phyloP scores from a whole-genome alignment of 305 asterid species.

The Fraxinus xanthoxyloides region DNA sequence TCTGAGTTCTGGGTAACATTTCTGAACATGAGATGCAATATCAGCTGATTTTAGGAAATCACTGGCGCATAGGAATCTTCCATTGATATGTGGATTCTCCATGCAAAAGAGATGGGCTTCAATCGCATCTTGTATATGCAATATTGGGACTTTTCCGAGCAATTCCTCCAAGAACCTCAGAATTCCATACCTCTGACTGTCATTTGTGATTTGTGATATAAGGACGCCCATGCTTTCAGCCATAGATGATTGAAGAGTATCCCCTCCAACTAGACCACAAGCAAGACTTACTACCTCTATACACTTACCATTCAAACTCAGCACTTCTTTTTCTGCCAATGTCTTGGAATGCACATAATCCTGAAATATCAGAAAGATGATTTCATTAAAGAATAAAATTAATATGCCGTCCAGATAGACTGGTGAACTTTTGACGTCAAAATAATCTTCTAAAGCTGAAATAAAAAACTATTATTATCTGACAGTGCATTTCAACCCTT shows the following conservation, averaged over 20 bases:
- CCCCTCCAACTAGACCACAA: constrained; percentile 57
- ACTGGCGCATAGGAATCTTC: constrained; percentile 50
- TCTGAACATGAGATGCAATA: constrained; percentile 38
- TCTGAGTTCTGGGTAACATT: constrained; percentile 6
- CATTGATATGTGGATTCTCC: constrained; percentile 36
- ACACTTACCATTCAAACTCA: constrained; percentile 38
- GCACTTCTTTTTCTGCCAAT: constrained; percentile 46
- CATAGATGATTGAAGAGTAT: constrained; percentile 31
- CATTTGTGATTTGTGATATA: constrained; percentile 29
- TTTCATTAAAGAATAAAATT: not conserved
- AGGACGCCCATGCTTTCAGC: constrained; percentile 19
- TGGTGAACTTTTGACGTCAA: not conserved
- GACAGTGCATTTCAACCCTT: not conserved
- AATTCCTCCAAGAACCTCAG: constrained; percentile 50
- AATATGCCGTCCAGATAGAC: not conserved
- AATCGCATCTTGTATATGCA: constrained; percentile 44
- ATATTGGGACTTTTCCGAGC: constrained; percentile 48
- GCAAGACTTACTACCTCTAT: constrained; percentile 49
- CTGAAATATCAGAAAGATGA: constrained; percentile 19
- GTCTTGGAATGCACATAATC: constrained; percentile 51
- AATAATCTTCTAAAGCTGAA: not conserved
- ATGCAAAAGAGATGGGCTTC: constrained; percentile 55
- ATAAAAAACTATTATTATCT: not conserved
- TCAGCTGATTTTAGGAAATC: constrained; percentile 38
- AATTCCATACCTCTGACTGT: not conserved